A percentile compares a stretch with the other conserved stretches of the same genome.
Evolutionary conservation across 225 moss, liverwort and hornwort species (phyloP).

Genomic region (Polytrichum commune): DNA sequence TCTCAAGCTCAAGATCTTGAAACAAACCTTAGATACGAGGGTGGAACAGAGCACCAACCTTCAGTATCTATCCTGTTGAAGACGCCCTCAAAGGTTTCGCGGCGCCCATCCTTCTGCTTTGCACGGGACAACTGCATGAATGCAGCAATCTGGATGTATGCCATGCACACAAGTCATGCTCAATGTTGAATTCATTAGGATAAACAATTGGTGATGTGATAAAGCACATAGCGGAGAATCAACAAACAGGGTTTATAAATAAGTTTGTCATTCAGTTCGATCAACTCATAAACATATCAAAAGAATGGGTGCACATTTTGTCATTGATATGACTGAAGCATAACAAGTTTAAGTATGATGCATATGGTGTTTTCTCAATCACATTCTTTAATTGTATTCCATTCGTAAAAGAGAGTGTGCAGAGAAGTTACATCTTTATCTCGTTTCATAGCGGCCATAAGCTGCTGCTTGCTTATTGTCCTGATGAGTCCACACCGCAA

Average conservation of each 20-base stretch:
- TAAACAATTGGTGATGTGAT: too few relatives aligned
- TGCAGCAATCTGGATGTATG: constrained; percentile 63
- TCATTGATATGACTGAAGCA: neutral
- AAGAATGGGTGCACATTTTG: neutral
- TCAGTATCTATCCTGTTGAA: constrained; percentile 84
- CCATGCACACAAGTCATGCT: too few relatives aligned
- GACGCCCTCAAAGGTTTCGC: constrained; percentile 88
- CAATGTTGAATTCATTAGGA: too few relatives aligned
- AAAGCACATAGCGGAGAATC: too few relatives aligned
- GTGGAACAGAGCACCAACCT: constrained; percentile 21
- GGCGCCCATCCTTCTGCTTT: constrained; percentile 84
- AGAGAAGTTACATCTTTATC: constrained; percentile 76
- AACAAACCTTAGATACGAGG: neutral
- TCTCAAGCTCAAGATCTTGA: too few relatives aligned
- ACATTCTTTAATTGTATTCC: too few relatives aligned
- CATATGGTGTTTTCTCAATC: too few relatives aligned
- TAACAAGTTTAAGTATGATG: too few relatives aligned
- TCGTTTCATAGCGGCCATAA: constrained; percentile 91
- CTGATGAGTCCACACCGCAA: constrained; percentile 22
- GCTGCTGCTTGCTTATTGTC: constrained; percentile 78
- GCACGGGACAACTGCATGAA: constrained; percentile 93
- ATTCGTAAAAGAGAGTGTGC: too few relatives aligned
- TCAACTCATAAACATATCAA: too few relatives aligned
- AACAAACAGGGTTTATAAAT: too few relatives aligned
- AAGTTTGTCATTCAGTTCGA: too few relatives aligned